Percentiles rank a stretch among this genome's conserved stretches.
Evolutionary conservation across 2,329 filamentous ascomycete genomes (phyloP).

Genomic region (Ophiostoma triangulosporum): DNA sequence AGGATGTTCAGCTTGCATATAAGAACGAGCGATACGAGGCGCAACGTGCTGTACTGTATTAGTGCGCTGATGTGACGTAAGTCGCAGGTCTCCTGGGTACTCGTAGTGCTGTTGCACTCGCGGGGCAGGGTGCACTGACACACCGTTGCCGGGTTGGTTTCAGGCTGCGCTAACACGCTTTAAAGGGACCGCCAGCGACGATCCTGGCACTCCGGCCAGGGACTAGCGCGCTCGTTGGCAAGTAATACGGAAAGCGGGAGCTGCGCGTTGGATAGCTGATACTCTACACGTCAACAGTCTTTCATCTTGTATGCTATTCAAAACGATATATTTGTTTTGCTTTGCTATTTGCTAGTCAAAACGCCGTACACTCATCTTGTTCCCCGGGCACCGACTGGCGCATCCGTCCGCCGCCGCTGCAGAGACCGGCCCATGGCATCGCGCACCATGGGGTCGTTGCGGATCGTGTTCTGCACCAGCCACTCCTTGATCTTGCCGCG

Average conservation of each 20-base stretch:
- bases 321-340: too few relatives aligned
- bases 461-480: slow-evolving; percentile 75
- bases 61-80: neutral
- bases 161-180: neutral
- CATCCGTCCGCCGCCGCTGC: slow-evolving; percentile 46
- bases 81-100: neutral
- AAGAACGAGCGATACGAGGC: too few relatives aligned
- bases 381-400: slow-evolving; percentile 46
- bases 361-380: too few relatives aligned
- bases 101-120: neutral
- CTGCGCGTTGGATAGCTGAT: too few relatives aligned
- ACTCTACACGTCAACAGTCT: too few relatives aligned
- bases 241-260: too few relatives aligned
- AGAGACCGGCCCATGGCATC: slow-evolving; percentile 61
- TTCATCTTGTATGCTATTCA: too few relatives aligned
- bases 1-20: neutral
- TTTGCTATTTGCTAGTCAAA: too few relatives aligned
- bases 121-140: neutral
- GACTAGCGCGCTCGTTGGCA: neutral
- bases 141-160: neutral
- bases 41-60: too few relatives aligned
- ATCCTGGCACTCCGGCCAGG: neutral
- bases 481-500: slow-evolving; percentile 68
- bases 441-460: slow-evolving; percentile 66
- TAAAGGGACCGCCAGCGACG: neutral